phyloP scores from a whole-genome alignment of 129 eudicot species.

The Deinandra increscens region DNA sequence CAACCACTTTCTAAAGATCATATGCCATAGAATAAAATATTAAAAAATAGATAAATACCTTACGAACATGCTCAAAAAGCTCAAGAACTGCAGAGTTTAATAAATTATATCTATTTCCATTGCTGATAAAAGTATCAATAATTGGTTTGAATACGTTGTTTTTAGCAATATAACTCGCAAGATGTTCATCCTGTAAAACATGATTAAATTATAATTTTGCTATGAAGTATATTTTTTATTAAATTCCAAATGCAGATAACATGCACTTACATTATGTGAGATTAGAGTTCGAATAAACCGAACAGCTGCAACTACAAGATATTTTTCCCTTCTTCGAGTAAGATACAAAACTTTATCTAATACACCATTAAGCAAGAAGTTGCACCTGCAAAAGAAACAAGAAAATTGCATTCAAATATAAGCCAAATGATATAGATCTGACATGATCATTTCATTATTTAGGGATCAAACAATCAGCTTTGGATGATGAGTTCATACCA shows the following conservation, averaged over 20 bases:
- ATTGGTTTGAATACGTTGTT: constrained; percentile 74
- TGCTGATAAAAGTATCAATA: constrained; percentile 69
- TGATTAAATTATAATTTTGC: neutral
- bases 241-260: constrained; percentile 1
- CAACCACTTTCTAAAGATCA: constrained; percentile 3
- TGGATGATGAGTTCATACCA: neutral
- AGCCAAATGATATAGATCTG: neutral
- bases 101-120: constrained; percentile 85
- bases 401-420: constrained; percentile 6
- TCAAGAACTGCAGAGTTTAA: constrained; percentile 87
- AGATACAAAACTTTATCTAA: constrained; percentile 70
- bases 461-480: neutral
- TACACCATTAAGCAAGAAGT: constrained; percentile 65
- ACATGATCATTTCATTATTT: neutral
- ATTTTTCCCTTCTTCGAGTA: constrained; percentile 81
- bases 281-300: constrained; percentile 76
- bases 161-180: constrained; percentile 68
- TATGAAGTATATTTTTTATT: neutral
- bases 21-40: neutral
- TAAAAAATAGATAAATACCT: constrained; percentile 42
- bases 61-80: constrained; percentile 80
- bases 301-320: constrained; percentile 90
- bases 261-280: constrained; percentile 65
- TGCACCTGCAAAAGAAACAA: constrained; percentile 50
- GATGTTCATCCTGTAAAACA: constrained; percentile 79